phyloP scores from a whole-genome alignment of 768 basidiomycete genomes.

The Glaciozyma antarctica region DNA sequence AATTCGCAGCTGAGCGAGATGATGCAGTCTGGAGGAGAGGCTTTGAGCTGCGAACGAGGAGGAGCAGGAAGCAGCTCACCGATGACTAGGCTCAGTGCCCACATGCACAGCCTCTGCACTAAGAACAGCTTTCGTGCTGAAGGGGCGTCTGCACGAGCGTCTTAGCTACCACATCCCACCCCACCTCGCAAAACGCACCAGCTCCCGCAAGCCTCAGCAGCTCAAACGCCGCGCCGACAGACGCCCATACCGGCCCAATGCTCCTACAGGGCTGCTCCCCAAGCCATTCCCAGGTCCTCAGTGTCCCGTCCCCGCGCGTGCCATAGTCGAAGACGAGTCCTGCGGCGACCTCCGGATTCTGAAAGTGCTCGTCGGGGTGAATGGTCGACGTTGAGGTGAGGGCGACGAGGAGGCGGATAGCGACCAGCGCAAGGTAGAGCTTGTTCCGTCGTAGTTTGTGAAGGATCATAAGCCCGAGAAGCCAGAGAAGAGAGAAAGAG shows the following conservation, averaged over 20 bases:
- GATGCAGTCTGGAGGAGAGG: not conserved
- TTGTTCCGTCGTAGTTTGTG: not conserved
- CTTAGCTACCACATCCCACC: not conserved
- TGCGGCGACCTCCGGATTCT: constrained; percentile 29
- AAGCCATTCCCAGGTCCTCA: constrained; percentile 27
- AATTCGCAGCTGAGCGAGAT: not conserved
- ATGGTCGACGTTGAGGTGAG: constrained; percentile 20
- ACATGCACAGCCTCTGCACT: constrained; percentile 11
- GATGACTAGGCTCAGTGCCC: constrained; percentile 8
- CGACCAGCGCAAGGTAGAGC: constrained; percentile 12
- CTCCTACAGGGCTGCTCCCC: constrained; percentile 15
- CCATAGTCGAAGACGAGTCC: constrained; percentile 7
- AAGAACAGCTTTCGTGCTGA: constrained; percentile 4
- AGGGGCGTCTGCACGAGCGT: constrained; percentile 1
- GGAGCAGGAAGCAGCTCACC: constrained; percentile 5
- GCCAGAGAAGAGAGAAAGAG: no score
- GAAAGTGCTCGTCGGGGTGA: constrained; percentile 35
- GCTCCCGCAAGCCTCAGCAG: not conserved
- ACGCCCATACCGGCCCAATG: constrained; percentile 15
- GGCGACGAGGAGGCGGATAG: constrained; percentile 23
- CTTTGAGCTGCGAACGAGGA: not conserved
- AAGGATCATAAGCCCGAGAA: no score
- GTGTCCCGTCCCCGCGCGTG: not conserved
- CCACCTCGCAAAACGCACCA: not conserved
- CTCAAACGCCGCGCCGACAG: constrained; percentile 14